A percentile compares a stretch with the other conserved stretches of the same genome.
Evolutionary conservation across 208 protist genomes (phyloP).

Genomic region (Histomonas meleagridis): DNA sequence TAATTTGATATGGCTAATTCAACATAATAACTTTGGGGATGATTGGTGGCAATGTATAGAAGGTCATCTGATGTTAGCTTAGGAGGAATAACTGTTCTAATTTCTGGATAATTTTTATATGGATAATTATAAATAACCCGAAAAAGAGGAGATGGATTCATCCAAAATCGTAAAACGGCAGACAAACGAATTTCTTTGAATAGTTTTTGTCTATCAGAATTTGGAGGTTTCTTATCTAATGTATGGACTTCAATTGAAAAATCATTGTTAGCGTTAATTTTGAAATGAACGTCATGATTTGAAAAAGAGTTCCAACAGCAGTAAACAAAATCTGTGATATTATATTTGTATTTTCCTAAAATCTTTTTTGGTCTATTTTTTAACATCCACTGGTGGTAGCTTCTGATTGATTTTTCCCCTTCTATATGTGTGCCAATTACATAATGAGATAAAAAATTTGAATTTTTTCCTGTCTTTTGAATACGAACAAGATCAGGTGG

Average conservation of each 20-base stretch:
- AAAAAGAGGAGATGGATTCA: background rate
- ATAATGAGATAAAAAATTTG: background rate
- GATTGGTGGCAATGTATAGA: background rate
- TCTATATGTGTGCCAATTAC: background rate
- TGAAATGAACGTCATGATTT: background rate
- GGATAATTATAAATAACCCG: background rate
- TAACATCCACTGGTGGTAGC: background rate
- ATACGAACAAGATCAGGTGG: background rate
- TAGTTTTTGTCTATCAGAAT: background rate
- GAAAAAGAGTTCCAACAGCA: background rate
- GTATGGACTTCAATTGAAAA: background rate
- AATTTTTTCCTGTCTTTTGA: background rate
- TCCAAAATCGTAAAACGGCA: background rate
- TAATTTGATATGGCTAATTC: background rate
- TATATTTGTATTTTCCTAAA: background rate
- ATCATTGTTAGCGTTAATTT: background rate
- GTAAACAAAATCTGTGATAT: background rate
- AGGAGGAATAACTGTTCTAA: background rate
- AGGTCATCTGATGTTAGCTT: background rate
- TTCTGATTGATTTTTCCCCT: background rate
- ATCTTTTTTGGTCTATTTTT: background rate
- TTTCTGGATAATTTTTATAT: background rate
- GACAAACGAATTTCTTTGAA: background rate
- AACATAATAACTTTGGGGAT: background rate
- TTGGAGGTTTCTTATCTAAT: background rate